These are phyloP conservation scores for Blastobotrys attinorum DNA, from an alignment of 805 yeast species.

Conservation along the genomic window DNA sequence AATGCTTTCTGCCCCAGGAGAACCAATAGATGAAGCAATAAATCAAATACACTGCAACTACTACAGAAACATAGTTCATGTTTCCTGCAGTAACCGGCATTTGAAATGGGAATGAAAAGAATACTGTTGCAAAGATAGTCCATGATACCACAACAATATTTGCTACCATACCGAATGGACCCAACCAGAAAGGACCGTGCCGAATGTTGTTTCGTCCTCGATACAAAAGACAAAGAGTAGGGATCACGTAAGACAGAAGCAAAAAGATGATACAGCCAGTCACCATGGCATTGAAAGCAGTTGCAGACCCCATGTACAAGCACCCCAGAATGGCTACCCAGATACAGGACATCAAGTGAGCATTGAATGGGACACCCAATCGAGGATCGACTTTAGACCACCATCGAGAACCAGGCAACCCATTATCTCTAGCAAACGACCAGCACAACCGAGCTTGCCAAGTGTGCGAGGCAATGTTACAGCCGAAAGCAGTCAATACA, in stretches of 20 bases:
- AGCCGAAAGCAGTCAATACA: constrained; percentile 47
- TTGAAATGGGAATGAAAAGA: constrained; percentile 23
- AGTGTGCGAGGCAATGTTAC: constrained; percentile 54
- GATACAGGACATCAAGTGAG: constrained; percentile 47
- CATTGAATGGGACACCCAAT: constrained; percentile 50
- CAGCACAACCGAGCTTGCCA: constrained; percentile 64
- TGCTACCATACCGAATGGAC: constrained; percentile 12
- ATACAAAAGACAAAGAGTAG: constrained; percentile 39
- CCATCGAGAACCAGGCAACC: constrained; percentile 46
- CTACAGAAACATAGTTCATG: constrained; percentile 46
- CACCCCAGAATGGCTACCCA: constrained; percentile 51
- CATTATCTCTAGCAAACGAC: constrained; percentile 62
- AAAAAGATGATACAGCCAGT: constrained; percentile 54
- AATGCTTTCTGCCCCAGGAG: constrained; percentile 19
- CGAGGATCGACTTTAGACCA: constrained; percentile 42
- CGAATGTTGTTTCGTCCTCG: constrained; percentile 43
- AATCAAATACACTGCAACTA: constrained; percentile 44
- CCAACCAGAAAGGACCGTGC: constrained; percentile 17
- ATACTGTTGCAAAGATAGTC: constrained; percentile 19
- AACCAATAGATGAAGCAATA: constrained; percentile 50
- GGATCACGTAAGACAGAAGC: constrained; percentile 50
- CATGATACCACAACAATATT: constrained; percentile 18
- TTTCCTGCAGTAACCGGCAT: constrained; percentile 23
- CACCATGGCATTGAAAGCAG: constrained; percentile 61
- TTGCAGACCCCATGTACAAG: constrained; percentile 55